These are phyloP conservation scores for Dendrobium officinale DNA, from an alignment of 106 monocot genomes.

Conservation along the genomic window DNA sequence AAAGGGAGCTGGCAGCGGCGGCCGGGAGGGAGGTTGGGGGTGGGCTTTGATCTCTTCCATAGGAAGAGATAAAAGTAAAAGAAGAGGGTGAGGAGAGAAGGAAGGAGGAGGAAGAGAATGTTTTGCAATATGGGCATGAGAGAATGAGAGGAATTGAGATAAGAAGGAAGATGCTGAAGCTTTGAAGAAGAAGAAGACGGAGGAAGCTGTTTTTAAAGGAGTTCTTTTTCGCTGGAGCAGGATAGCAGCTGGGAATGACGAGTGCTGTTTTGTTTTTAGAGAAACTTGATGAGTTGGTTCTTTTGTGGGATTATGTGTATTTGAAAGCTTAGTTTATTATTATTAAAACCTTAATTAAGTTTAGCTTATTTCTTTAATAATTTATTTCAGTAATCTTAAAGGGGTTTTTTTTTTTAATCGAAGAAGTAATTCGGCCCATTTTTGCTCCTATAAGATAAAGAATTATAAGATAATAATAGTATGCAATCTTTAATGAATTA, in stretches of 20 bases:
- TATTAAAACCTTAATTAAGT: no score
- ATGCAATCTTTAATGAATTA: no score
- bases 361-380: no score
- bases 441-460: no score
- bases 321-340: no score
- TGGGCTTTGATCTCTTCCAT: slow-evolving; percentile 9
- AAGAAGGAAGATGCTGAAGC: neutral
- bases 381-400: no score
- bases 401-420: no score
- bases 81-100: slow-evolving; percentile 22
- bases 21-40: slow-evolving; percentile 52
- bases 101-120: slow-evolving; percentile 21
- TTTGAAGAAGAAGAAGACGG: neutral
- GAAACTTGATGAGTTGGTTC: no score
- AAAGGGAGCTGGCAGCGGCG: slow-evolving; percentile 40
- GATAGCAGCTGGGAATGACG: neutral
- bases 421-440: no score
- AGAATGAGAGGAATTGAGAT: neutral
- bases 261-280: neutral
- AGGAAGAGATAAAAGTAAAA: slow-evolving; percentile 11
- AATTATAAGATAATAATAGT: no score
- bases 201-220: neutral
- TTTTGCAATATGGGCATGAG: slow-evolving; percentile 4
- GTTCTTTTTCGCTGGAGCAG: neutral
- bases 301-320: no score